phyloP scores from a whole-genome alignment of 2,329 filamentous ascomycete species.

The Fusarium haematococcum region DNA sequence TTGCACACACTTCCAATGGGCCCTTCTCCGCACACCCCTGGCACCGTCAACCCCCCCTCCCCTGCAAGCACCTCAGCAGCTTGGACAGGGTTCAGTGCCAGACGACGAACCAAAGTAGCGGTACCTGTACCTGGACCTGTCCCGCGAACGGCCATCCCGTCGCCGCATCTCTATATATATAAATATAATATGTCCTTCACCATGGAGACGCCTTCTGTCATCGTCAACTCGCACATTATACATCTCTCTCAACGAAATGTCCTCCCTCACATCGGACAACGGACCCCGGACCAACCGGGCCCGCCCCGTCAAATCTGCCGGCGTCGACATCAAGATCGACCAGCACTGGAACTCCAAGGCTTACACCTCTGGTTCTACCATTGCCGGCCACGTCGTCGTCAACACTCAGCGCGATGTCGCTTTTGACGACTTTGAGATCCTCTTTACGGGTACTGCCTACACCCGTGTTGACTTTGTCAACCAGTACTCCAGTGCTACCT shows the following conservation, averaged over 20 bases:
- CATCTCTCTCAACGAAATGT: conserved; percentile 36
- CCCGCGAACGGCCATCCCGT: conserved; percentile 23
- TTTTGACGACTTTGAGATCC: conserved; percentile 65
- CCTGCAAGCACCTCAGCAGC: conserved; percentile 35
- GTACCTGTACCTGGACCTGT: conserved; percentile 36
- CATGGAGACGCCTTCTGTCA: conserved; percentile 22
- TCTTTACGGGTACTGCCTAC: conserved; percentile 63
- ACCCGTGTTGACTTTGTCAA: conserved; percentile 65
- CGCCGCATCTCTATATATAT: conserved; percentile 33
- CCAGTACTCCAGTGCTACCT: conserved; percentile 59
- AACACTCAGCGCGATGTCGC: conserved; percentile 57
- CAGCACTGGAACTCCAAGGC: conserved; percentile 67
- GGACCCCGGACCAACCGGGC: conserved; percentile 38
- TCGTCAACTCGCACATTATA: conserved; percentile 29
- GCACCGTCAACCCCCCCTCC: conserved; percentile 20
- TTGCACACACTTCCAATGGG: not conserved
- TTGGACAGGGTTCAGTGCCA: conserved; percentile 22
- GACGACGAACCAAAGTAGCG: conserved; percentile 38
- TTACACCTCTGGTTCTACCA: conserved; percentile 65
- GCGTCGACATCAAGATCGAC: conserved; percentile 62
- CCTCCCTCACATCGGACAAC: conserved; percentile 40
- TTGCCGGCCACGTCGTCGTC: conserved; percentile 63
- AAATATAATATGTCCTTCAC: conserved; percentile 41
- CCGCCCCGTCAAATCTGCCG: conserved; percentile 42
- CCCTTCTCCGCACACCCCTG: conserved; percentile 22